Evolutionary conservation across 306 rosid genomes (phyloP).

Genomic region (Geum urbanum): DNA sequence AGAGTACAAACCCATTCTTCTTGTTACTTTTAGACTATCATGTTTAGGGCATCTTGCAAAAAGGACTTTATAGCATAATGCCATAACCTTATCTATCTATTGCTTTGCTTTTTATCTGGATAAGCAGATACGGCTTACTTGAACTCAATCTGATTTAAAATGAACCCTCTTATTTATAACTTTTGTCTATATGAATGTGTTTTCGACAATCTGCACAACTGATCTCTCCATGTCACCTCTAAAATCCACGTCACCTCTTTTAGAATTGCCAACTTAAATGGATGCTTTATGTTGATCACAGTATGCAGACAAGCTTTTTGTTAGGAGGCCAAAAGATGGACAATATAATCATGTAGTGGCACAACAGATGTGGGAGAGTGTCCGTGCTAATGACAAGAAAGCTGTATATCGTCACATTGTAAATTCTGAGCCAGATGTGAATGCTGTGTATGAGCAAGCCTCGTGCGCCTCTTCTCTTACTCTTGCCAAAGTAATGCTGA

Average conservation of each 20-base stretch:
- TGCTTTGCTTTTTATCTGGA: neutral
- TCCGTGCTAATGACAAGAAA: constrained; percentile 86
- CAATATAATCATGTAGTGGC: constrained; percentile 67
- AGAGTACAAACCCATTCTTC: constrained; percentile 3
- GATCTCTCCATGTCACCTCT: no score
- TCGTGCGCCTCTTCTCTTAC: constrained; percentile 61
- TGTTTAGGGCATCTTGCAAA: constrained; percentile 3
- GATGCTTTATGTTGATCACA: constrained; percentile 33
- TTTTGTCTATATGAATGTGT: no score
- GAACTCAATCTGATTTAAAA: neutral
- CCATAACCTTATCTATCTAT: neutral
- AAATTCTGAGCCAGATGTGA: constrained; percentile 74
- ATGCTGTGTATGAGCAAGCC: constrained; percentile 61
- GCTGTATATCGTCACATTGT: constrained; percentile 89
- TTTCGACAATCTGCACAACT: no score
- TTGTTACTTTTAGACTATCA: neutral
- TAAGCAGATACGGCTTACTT: constrained; percentile 3
- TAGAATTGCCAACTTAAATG: constrained; percentile 2
- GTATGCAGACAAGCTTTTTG: constrained; percentile 94
- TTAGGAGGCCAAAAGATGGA: constrained; percentile 71
- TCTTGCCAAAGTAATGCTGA: constrained; percentile 87
- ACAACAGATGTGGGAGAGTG: constrained; percentile 90
- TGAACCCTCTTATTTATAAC: no score
- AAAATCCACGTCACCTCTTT: no score
- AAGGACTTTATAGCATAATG: neutral